Evolutionary conservation across 352 stramenopile species (phyloP), one percentile per base, ranked within the genome.

Genomic region (Peronospora destructor): DNA sequence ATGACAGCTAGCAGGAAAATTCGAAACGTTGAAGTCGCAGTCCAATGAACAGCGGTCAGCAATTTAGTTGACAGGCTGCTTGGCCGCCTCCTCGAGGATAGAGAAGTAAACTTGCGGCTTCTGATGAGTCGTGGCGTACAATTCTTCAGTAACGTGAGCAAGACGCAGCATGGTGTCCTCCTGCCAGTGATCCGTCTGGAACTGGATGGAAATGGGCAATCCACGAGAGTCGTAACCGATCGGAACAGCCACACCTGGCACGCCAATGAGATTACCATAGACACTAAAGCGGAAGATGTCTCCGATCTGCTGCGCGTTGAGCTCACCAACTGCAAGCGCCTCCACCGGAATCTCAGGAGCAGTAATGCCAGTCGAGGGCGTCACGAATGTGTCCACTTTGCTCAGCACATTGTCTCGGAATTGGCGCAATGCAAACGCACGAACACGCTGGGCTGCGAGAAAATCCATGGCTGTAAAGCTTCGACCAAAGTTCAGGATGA

Each of bases 371-470:
- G 77, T 85, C n/a, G 83, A 80, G 7, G 90, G 90, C 11, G 76
- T 87, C 45, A 95, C 62, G 39, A 97, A 91, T n/a, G 85, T 80
- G 61, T 96, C 85, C 43, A 95, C 70, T 43, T 91, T 79, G 49
- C 73, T 70, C 42, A 95, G 84, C 11, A 96, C 65, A 1, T 84
- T 65, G 21, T 81, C 68, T 23, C 77, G 63, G 16, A 91, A 75
- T 45, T 91, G 73, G 26, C 83, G 61, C 50, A 94, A 60, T 1
- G 84, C 85, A 44, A 85, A 97, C 12, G 72, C 73, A 8, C 85
- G 76, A 34, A 97, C 58, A 17, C 83, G 84, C 62, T 96, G 84
- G 14, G 83, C 86, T 1, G 85, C 68, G 13, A 96, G 44, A 28
- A 95, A 80, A 54, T 97, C 90, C 37, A 78, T 63, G 8, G 76